Evolutionary conservation across 2,329 filamentous ascomycete genomes (phyloP).

Genomic region (Aspergillus piperis): DNA sequence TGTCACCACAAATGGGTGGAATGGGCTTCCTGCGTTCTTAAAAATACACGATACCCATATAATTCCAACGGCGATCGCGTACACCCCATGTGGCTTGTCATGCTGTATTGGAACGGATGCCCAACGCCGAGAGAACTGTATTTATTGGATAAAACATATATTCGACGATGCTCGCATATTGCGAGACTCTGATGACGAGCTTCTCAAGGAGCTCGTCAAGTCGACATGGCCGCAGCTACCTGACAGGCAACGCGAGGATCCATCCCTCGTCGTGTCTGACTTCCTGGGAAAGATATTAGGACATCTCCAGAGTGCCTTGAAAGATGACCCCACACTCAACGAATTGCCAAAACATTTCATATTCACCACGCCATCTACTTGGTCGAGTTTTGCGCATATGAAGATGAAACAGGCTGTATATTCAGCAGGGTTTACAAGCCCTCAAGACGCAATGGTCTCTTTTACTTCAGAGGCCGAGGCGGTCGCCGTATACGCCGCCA

Average conservation of each 20-base stretch:
- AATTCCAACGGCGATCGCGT: neutral
- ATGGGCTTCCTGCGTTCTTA: neutral
- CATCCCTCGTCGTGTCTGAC: neutral
- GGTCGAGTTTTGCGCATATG: neutral
- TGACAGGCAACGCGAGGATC: neutral
- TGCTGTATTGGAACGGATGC: neutral
- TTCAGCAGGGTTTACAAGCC: neutral
- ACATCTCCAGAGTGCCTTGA: neutral
- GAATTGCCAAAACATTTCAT: neutral
- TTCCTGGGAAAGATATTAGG: neutral
- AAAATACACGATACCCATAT: neutral
- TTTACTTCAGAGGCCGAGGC: slow-evolving; percentile 1
- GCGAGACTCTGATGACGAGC: neutral
- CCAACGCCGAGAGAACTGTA: neutral
- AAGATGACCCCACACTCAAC: neutral
- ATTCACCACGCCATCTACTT: neutral
- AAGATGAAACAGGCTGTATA: neutral
- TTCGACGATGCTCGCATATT: neutral
- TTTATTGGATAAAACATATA: neutral
- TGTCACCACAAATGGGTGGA: neutral
- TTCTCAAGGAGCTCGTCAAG: neutral
- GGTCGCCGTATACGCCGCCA: neutral
- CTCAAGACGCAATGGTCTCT: neutral
- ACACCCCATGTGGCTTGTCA: neutral
- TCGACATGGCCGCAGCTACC: neutral